Base-by-base conservation (phyloP, 75 land plant species). In the Sequoiadendron giganteum region DNA sequence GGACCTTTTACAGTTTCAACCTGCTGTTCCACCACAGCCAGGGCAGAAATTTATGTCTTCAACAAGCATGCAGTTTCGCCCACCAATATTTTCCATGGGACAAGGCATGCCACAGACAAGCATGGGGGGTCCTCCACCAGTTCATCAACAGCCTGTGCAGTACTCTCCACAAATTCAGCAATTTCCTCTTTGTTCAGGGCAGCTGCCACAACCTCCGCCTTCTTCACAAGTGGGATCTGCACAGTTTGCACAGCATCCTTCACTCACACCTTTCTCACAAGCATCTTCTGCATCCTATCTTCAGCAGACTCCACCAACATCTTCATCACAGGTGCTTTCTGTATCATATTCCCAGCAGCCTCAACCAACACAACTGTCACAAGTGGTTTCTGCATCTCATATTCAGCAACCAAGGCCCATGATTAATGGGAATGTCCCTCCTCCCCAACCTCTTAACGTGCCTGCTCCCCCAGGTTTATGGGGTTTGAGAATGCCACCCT, bases 1-100 rank as follows among this genome's bases (percentile, higher is more conserved):
- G 28, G 87, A 16, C 21, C n/a, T 19, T 30, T 38, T 89, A 89
- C 95, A 96, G 98, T 96, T 93, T 89, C 92, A 96, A 32, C 93
- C 94, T 52, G 85, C 86, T 4, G 88, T 86, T 54, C 89, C 92
- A 75, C 25, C 81, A 8, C 96, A 90, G 55, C 92, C 77, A 78
- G 87, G 92, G 25, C 97, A 92, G 86, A 90, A 85, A 38, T 96
- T 90, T 88, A 75, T 92, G 38, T 92, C 91, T 56, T 38, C 91
- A 75, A 85, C 86, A 68, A 85, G 90, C 32, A 94, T 89, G 81
- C 96, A 92, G 75, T 94, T 86, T 87, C 87, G 90, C 14, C 91
- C 92, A 19, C 82, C 40, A 79, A 40, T 3, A 39, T 19, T 42
- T 79, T 18, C 47, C 11, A 40, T 76, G 42, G 91, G 89, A 42